These are phyloP conservation scores for Aspergillus sp. DNA, from an alignment of 2,329 filamentous ascomycete species.

Conservation along the genomic window DNA sequence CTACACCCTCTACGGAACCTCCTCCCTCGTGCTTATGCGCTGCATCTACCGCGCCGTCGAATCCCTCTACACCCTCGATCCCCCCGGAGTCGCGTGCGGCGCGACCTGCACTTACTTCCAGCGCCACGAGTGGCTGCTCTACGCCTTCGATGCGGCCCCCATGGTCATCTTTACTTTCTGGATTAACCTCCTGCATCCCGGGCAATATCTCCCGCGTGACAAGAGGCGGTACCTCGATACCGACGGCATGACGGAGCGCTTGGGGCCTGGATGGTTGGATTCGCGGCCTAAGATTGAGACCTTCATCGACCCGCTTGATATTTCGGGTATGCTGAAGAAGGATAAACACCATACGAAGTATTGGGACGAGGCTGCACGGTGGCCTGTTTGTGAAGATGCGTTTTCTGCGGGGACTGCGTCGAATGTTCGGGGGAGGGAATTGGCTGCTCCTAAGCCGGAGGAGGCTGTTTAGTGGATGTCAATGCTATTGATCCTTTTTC, in stretches of 20 bases:
- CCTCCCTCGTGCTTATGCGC: constrained; percentile 1
- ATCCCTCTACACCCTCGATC: constrained; percentile 3
- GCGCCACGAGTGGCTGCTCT: constrained; percentile 7
- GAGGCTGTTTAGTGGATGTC: not conserved
- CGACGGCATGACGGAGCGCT: constrained; percentile 9
- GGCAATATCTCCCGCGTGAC: constrained; percentile 2
- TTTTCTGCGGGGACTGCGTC: constrained; percentile 7
- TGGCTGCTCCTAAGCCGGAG: not conserved
- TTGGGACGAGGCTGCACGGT: constrained; percentile 1
- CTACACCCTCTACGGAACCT: constrained; percentile 10
- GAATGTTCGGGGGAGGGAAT: not conserved
- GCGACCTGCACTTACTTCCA: constrained; percentile 4
- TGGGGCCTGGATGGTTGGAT: constrained; percentile 8
- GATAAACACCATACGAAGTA: constrained; percentile 9
- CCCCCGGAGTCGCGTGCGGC: not conserved
- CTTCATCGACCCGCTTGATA: constrained; percentile 7
- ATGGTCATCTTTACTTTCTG: constrained; percentile 9
- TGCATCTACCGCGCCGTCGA: constrained; percentile 11
- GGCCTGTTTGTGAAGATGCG: constrained; percentile 3
- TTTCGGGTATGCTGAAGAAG: not conserved
- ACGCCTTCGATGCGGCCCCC: constrained; percentile 2
- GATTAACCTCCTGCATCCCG: constrained; percentile 9
- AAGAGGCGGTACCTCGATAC: constrained; percentile 5
- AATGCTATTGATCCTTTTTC: not conserved
- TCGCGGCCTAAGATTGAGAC: constrained; percentile 6